These are phyloP conservation scores for Pseudogymnoascus sp. DNA, from an alignment of 2,329 filamentous ascomycete species.

Conservation along the genomic window DNA sequence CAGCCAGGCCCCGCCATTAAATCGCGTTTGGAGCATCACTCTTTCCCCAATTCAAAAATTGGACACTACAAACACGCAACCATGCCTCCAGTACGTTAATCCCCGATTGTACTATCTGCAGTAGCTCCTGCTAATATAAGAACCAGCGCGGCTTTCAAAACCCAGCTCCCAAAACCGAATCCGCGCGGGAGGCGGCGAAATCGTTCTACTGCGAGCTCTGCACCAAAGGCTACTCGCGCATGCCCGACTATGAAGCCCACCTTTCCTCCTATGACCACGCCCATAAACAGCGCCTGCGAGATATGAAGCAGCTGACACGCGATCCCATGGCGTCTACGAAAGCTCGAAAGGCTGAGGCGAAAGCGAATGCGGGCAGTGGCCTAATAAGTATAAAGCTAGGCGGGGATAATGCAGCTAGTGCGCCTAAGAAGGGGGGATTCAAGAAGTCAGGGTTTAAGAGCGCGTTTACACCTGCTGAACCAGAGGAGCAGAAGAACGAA, in stretches of 20 bases:
- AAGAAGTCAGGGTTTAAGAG: constrained; percentile 80
- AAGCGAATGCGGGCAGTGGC: constrained; percentile 50
- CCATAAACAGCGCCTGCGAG: constrained; percentile 81
- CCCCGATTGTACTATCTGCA: neutral
- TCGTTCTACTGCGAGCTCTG: constrained; percentile 82
- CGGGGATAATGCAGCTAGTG: constrained; percentile 30
- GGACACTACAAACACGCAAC: neutral
- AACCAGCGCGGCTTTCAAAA: constrained; percentile 34
- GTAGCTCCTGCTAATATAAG: neutral
- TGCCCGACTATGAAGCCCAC: constrained; percentile 94
- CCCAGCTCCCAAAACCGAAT: constrained; percentile 43
- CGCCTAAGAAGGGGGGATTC: constrained; percentile 62
- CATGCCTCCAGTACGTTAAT: neutral
- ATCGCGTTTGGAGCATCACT: neutral
- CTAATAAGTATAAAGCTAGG: constrained; percentile 59
- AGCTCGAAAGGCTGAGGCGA: constrained; percentile 61
- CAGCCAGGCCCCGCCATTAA: neutral
- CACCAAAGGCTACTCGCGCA: constrained; percentile 86
- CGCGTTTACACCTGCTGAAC: constrained; percentile 51
- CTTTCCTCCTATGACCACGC: constrained; percentile 91
- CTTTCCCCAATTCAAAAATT: neutral
- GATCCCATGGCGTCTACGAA: constrained; percentile 57
- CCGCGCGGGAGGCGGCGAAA: constrained; percentile 66
- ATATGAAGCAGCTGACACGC: constrained; percentile 77
- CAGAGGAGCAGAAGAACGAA: constrained; percentile 32